These are phyloP conservation scores for Polytrichum formosum DNA, from an alignment of 225 moss, liverwort and hornwort genomes.

Conservation along the genomic window DNA sequence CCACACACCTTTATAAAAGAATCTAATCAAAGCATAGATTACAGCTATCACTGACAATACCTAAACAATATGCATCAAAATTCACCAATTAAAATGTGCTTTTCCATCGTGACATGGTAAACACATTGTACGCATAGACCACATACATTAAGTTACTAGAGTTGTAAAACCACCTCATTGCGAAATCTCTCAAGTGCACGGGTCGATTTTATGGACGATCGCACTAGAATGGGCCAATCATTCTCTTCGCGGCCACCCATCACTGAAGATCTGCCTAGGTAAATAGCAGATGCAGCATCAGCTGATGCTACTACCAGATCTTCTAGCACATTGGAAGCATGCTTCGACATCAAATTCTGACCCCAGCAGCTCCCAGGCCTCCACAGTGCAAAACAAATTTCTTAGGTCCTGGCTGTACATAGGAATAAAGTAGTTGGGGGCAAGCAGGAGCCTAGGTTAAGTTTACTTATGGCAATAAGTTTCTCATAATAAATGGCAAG, in stretches of 20 bases:
- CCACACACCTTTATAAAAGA: too few relatives aligned
- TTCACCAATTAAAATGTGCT: too few relatives aligned
- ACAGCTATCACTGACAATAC: too few relatives aligned
- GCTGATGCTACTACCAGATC: conserved; percentile 85
- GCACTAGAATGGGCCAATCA: conserved; percentile 78
- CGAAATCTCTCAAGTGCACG: conserved; percentile 92
- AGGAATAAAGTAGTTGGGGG: too few relatives aligned
- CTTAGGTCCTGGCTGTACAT: too few relatives aligned
- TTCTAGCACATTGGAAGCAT: conserved; percentile 59
- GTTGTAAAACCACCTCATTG: conserved; percentile 63
- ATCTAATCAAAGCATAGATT: too few relatives aligned
- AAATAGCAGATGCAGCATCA: conserved; percentile 77
- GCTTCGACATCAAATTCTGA: conserved; percentile 52
- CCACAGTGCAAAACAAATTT: conserved; percentile 8
- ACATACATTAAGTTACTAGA: background rate
- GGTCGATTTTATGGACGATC: conserved; percentile 80
- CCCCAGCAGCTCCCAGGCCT: conserved; percentile 77
- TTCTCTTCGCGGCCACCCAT: conserved; percentile 47
- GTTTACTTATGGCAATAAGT: too few relatives aligned
- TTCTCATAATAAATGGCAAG: too few relatives aligned
- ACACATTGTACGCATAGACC: too few relatives aligned
- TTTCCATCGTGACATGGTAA: too few relatives aligned
- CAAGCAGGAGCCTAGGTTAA: too few relatives aligned
- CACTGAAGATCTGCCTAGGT: conserved; percentile 69
- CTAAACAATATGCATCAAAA: too few relatives aligned